Conservation (phyloP, 2,329 filamentous ascomycete species). For the Periconia sp. region DNA sequence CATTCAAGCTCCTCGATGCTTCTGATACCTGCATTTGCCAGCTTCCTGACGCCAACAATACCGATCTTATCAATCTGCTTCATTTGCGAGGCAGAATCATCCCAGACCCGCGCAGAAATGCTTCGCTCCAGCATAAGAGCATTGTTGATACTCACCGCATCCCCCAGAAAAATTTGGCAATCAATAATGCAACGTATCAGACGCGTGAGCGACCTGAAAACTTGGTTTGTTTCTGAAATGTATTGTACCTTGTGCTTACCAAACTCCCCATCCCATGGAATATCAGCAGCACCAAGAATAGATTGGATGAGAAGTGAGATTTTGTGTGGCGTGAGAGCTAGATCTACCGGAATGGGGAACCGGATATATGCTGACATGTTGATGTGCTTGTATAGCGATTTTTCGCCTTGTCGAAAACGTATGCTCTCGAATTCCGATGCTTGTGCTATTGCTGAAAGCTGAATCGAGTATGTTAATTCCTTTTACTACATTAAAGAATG, state of each 20-base stretch:
- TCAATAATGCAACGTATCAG: slow-evolving; percentile 76
- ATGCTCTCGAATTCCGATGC: slow-evolving; percentile 74
- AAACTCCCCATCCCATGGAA: slow-evolving; percentile 54
- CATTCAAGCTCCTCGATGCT: slow-evolving; percentile 70
- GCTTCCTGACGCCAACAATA: slow-evolving; percentile 70
- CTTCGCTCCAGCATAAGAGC: slow-evolving; percentile 79
- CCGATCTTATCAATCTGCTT: slow-evolving; percentile 82
- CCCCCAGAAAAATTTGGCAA: slow-evolving; percentile 64
- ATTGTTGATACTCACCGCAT: slow-evolving; percentile 67
- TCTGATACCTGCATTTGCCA: slow-evolving; percentile 69
- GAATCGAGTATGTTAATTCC: slow-evolving; percentile 7
- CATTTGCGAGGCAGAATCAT: slow-evolving; percentile 77
- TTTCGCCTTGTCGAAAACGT: slow-evolving; percentile 70
- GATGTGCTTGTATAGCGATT: slow-evolving; percentile 68
- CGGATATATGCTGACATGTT: slow-evolving; percentile 70
- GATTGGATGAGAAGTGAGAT: slow-evolving; percentile 76
- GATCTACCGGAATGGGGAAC: slow-evolving; percentile 69
- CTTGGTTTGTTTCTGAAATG: slow-evolving; percentile 60
- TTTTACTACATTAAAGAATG: background rate
- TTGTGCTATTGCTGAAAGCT: slow-evolving; percentile 69
- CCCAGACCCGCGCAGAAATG: slow-evolving; percentile 76
- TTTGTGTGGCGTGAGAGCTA: slow-evolving; percentile 71
- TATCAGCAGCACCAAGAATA: slow-evolving; percentile 67
- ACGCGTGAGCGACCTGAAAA: slow-evolving; percentile 70
- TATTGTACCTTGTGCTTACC: slow-evolving; percentile 59